Base-by-base conservation (phyloP, 148 eudicot species). In the Chenopodium suecicum region DNA sequence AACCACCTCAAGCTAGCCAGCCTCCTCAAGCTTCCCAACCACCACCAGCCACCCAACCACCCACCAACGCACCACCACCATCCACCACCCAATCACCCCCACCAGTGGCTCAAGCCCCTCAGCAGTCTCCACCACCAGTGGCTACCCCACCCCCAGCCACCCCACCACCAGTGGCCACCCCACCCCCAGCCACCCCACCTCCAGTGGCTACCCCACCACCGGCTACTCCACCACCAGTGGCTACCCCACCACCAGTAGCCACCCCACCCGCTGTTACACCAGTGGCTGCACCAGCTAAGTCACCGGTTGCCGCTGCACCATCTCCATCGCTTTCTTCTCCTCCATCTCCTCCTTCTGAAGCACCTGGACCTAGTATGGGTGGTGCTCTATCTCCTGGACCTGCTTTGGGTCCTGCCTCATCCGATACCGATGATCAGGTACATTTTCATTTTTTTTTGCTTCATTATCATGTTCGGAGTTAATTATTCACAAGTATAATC, bases 371-470 rank as follows among this genome's bases (percentile, higher is more conserved):
- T 14, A 0, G 73, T 2, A 65, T 48, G 1, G 0, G 22, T 0
- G 75, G n/a, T 1, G 31, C 74, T 54, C 2, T 4, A 20, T 64
- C 85, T 44, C 85, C 82, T 11, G 85, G 74, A 17, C 82, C 85
- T 34, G 16, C 9, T 52, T 41, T 6, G 44, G 44, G 44, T 17
- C 74, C 29, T 3, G 47, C 41, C 44, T 41, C 44, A 7, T 16
- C 73, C 32, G 68, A 67, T 2, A 3, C 52, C 11, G 74, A 52
- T 7, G 85, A 83, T 66, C 75, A 83, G 85, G 85, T 83, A 50
- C 14, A 50, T 27, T 44, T 4, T 29, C 7, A 9, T 4, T 1
- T 64, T 13, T 25, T 25, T 3, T 1, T 29, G 8, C 31, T 20
- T 47, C 32, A 31, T 31, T 31, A 1, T 2, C 32, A 31, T 31